Evolutionary conservation across 345 rosid species (phyloP).

Genomic region (Hevea brasiliensis): DNA sequence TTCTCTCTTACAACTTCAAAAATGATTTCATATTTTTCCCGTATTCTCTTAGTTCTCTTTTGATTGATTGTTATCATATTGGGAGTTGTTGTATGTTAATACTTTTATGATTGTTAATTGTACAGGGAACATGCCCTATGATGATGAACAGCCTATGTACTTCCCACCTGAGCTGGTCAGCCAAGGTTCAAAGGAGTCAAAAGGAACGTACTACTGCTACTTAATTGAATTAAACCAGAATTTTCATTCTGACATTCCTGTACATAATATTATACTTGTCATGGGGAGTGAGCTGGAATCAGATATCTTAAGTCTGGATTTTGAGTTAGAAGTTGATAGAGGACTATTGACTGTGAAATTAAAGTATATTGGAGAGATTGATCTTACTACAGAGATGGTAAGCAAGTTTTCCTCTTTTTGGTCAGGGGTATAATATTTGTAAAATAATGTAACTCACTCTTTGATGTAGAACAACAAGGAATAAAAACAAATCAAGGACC

Average conservation of each 20-base stretch:
- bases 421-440: neutral
- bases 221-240: conserved; percentile 48
- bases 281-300: conserved; percentile 47
- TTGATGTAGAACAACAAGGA: no score
- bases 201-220: conserved; percentile 52
- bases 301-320: conserved; percentile 39
- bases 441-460: neutral
- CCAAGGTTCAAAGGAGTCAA: conserved; percentile 18
- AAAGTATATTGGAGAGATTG: conserved; percentile 46
- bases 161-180: conserved; percentile 70
- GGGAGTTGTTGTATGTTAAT: neutral
- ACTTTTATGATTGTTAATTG: conserved; percentile 9
- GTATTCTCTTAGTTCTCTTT: neutral
- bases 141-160: conserved; percentile 63
- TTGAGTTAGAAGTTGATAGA: conserved; percentile 54
- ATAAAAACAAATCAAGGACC: no score
- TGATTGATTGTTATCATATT: neutral
- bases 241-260: conserved; percentile 37
- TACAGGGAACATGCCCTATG: conserved; percentile 44
- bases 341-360: conserved; percentile 52
- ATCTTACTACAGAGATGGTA: conserved; percentile 49
- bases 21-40: neutral
- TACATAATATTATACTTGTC: conserved; percentile 59
- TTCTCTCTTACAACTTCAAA: neutral
- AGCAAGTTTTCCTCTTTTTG: neutral